Evolutionary conservation across 2,329 filamentous ascomycete species (phyloP), one percentile per base, ranked within the genome.

Genomic region (Alternaria conjuncta): DNA sequence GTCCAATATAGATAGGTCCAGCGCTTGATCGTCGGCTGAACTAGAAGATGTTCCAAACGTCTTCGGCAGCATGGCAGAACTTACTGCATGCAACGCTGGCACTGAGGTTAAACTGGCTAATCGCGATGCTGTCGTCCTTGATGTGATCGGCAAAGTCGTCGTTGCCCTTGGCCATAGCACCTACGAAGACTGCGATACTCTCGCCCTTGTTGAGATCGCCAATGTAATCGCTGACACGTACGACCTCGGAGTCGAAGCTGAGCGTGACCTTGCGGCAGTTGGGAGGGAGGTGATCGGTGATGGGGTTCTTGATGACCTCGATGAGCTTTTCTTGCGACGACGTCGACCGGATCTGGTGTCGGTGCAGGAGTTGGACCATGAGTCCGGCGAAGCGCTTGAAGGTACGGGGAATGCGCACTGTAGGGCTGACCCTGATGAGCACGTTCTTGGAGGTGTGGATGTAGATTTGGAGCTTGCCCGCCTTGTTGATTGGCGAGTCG

Each of bases 71-170:
- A 82, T 99, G 96, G 82, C 96, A 98, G 86, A 99, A 98, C 82
- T 98, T 99, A 88, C 95, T 97, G 87, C 96, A 99, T 46, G 96
- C 95, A 66, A 99, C 96, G 84, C 95, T 98, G 65, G 96, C 96
- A 77, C 93, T 97, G 67, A 99, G 86, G 77, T 94, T 97, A 86
- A 92, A 99, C 82, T 97, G 97, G 86, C 95, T 98, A 84, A 99
- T 98, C 74, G 92, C 93, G 78, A 99, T 98, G 76, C 96, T 93
- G 83, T 99, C 96, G 78, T 98, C 95, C 75, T 98, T 96, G 82
- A 92, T 93, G 44, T 88, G 88, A 78, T 99, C 96, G 68, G 96
- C 96, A 79, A 99, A 99, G 81, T 93, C 95, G 79, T 99, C 96
- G 58, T 90, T 88, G 18, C 96, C 96, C 84, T 98, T 98, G 63